These are phyloP conservation scores for Leccinum disarticulatum DNA, from an alignment of 768 basidiomycete genomes.

Conservation along the genomic window DNA sequence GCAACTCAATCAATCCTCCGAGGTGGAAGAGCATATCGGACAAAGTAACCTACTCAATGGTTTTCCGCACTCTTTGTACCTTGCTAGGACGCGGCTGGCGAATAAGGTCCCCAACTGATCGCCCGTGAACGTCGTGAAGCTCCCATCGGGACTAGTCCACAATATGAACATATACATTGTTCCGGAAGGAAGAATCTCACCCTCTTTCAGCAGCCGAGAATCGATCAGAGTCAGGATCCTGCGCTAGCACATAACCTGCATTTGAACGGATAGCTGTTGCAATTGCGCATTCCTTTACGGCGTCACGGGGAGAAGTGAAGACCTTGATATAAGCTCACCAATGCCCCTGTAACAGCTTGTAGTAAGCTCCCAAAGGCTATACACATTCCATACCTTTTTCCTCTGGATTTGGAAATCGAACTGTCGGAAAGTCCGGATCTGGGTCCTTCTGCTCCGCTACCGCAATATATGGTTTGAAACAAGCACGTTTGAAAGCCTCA, in stretches of 20 bases:
- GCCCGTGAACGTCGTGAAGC: conserved; percentile 76
- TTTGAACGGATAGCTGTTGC: conserved; percentile 52
- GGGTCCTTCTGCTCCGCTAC: conserved; percentile 69
- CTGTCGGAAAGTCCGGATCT: conserved; percentile 85
- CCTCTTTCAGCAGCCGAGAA: conserved; percentile 74
- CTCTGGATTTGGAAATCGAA: conserved; percentile 86
- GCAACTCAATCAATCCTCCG: conserved; percentile 36
- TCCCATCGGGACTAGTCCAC: conserved; percentile 37
- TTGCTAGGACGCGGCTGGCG: conserved; percentile 44
- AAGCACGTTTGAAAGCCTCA: conserved; percentile 56
- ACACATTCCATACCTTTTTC: conserved; percentile 61
- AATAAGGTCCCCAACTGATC: conserved; percentile 75
- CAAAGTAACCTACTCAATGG: conserved; percentile 37
- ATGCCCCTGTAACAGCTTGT: conserved; percentile 40
- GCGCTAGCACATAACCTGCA: conserved; percentile 72
- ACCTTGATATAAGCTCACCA: conserved; percentile 36
- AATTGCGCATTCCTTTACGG: conserved; percentile 68
- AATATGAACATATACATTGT: conserved; percentile 2
- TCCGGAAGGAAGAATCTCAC: conserved; percentile 36
- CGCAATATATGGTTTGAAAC: conserved; percentile 57
- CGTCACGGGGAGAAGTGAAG: conserved; percentile 3
- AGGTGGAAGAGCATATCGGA: conserved; percentile 37
- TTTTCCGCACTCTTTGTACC: conserved; percentile 46
- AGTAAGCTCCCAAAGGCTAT: conserved; percentile 3
- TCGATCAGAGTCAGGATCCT: conserved; percentile 87